Percentiles rank a stretch among this genome's conserved stretches.
phyloP scores from a whole-genome alignment of 257 asterid species.

The Nicotiana attenuata region DNA sequence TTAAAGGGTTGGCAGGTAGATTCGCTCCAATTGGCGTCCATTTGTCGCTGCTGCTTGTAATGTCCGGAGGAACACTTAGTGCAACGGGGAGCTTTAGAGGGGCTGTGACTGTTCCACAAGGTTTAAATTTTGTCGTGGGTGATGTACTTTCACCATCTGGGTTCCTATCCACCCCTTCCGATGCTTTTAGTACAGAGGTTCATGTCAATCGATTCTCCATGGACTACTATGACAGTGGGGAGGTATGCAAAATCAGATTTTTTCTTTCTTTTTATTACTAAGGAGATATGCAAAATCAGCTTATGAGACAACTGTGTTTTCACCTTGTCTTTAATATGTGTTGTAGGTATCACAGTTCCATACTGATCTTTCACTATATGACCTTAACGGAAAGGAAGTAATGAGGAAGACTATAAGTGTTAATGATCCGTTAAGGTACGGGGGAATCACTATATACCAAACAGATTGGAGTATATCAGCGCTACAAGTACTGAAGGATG shows the following conservation, averaged over 20 bases:
- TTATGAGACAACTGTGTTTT: not conserved
- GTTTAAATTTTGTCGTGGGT: constrained; percentile 76
- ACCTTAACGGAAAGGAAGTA: constrained; percentile 76
- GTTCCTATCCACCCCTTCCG: constrained; percentile 73
- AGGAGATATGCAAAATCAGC: not conserved
- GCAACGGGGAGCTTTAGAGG: constrained; percentile 86
- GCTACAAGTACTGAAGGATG: constrained; percentile 68
- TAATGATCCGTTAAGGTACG: constrained; percentile 81
- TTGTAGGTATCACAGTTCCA: constrained; percentile 76
- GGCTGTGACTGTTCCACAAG: constrained; percentile 87
- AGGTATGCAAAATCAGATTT: constrained; percentile 39
- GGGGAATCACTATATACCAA: constrained; percentile 64
- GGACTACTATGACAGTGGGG: constrained; percentile 90
- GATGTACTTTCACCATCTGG: constrained; percentile 72
- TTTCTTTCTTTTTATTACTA: not conserved
- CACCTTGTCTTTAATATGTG: constrained; percentile 20
- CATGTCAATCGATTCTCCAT: constrained; percentile 76
- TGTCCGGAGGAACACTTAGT: constrained; percentile 92
- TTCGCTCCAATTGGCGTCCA: constrained; percentile 92
- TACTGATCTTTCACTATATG: constrained; percentile 76
- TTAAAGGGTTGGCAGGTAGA: constrained; percentile 80
- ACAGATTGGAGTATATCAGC: constrained; percentile 80
- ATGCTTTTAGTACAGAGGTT: constrained; percentile 79
- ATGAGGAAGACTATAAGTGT: constrained; percentile 84
- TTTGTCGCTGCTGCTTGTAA: constrained; percentile 66